These are phyloP conservation scores for Pseudophaeomoniella oleicola DNA, from an alignment of 2,329 filamentous ascomycete genomes.

Conservation along the genomic window DNA sequence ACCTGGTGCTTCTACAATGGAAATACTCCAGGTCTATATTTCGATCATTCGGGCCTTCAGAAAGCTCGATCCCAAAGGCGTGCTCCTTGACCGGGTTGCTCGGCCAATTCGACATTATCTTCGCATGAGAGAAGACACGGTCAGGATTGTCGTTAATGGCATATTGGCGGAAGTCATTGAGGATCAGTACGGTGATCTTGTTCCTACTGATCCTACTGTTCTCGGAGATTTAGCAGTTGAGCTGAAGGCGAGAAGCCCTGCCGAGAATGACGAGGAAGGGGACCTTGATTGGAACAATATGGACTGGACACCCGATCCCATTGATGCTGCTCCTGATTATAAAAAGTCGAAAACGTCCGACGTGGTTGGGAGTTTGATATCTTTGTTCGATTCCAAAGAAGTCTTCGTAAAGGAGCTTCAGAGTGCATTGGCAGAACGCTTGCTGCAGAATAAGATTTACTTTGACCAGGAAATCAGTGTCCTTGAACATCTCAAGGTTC, in stretches of 20 bases:
- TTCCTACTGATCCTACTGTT: slow-evolving; percentile 21
- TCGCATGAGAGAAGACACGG: slow-evolving; percentile 49
- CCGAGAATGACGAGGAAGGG: slow-evolving; percentile 31
- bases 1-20: slow-evolving; percentile 49
- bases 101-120: slow-evolving; percentile 49
- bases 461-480: slow-evolving; percentile 74
- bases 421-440: slow-evolving; percentile 68
- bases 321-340: slow-evolving; percentile 87
- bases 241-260: slow-evolving; percentile 26
- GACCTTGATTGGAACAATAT: slow-evolving; percentile 85
- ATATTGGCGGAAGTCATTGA: slow-evolving; percentile 41
- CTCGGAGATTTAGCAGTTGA: slow-evolving; percentile 40
- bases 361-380: slow-evolving; percentile 80
- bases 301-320: slow-evolving; percentile 82
- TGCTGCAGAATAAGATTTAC: slow-evolving; percentile 49
- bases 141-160: slow-evolving; percentile 49
- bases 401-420: slow-evolving; percentile 92
- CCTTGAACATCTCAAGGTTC: slow-evolving; percentile 71
- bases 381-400: slow-evolving; percentile 76
- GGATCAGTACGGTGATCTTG: slow-evolving; percentile 15
- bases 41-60: slow-evolving; percentile 51
- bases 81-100: slow-evolving; percentile 53
- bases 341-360: slow-evolving; percentile 79
- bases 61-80: slow-evolving; percentile 48
- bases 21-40: slow-evolving; percentile 55